Evolutionary conservation across 2,329 filamentous ascomycete species (phyloP).

Genomic region (Leptographium radiaticola): DNA sequence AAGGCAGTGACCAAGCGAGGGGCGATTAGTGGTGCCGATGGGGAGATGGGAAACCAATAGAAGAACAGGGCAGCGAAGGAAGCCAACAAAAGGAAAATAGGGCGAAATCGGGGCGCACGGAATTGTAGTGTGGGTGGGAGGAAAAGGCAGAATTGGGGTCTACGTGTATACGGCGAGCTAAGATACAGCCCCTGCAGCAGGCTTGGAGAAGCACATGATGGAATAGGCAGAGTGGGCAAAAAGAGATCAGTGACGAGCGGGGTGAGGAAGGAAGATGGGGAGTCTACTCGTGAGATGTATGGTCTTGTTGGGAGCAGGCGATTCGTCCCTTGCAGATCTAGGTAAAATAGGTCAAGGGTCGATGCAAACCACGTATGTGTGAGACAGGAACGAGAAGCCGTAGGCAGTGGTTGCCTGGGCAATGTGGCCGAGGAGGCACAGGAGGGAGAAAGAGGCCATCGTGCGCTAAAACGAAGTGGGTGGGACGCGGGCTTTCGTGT

Average conservation of each 20-base stretch:
- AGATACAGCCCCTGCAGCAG: background rate
- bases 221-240: background rate
- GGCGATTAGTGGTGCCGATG: background rate
- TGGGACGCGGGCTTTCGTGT: conserved; percentile 12
- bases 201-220: background rate
- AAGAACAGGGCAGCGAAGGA: background rate
- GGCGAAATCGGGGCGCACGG: background rate
- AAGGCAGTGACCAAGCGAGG: background rate
- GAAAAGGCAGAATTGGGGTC: background rate
- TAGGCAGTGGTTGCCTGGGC: conserved; percentile 6
- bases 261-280: background rate
- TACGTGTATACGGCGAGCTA: background rate
- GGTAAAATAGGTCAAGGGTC: background rate
- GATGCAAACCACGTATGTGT: background rate
- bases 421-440: background rate
- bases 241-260: background rate
- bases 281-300: background rate
- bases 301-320: too few species aligned
- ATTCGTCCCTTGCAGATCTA: too few species aligned
- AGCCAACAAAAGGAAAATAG: background rate
- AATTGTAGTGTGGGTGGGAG: background rate
- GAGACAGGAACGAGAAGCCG: background rate
- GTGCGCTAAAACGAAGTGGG: background rate
- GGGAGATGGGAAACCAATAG: background rate
- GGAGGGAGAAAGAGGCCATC: background rate